A percentile compares a stretch with the other conserved stretches of the same genome.
Evolutionary conservation across 208 protist genomes (phyloP).

Genomic region (Trypanosoma platydactyli): DNA sequence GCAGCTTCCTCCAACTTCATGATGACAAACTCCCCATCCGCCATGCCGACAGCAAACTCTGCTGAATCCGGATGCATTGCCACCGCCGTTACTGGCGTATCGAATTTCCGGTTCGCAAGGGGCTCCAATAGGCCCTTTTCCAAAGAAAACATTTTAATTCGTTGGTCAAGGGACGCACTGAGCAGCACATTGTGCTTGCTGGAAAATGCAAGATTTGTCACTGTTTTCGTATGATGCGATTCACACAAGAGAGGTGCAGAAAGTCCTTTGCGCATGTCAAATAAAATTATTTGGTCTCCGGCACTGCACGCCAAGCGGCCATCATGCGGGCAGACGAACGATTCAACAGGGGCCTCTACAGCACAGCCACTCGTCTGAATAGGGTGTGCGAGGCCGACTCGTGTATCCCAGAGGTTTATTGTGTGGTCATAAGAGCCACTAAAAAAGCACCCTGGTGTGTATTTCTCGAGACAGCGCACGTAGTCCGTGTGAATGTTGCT

Average conservation of each 20-base stretch:
- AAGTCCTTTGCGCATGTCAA: conserved; percentile 75
- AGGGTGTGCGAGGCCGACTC: conserved; percentile 49
- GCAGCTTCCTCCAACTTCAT: conserved; percentile 49
- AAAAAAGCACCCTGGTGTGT: conserved; percentile 61
- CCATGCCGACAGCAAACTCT: conserved; percentile 71
- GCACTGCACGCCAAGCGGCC: conserved; percentile 46
- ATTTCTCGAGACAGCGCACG: conserved; percentile 67
- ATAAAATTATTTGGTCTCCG: conserved; percentile 62
- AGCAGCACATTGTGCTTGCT: conserved; percentile 60
- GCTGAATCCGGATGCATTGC: conserved; percentile 64
- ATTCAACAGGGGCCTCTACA: conserved; percentile 49
- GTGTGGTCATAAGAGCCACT: conserved; percentile 87
- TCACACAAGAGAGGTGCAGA: conserved; percentile 39
- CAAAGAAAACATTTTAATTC: conserved; percentile 82
- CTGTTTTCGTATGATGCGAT: conserved; percentile 82
- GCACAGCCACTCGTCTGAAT: conserved; percentile 41
- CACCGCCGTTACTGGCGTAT: conserved; percentile 55
- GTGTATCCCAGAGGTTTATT: conserved; percentile 81
- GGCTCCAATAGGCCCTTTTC: conserved; percentile 44
- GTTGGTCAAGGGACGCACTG: conserved; percentile 69
- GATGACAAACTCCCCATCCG: conserved; percentile 64
- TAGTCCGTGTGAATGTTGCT: conserved; percentile 79
- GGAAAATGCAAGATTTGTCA: conserved; percentile 68
- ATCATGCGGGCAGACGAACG: conserved; percentile 45
- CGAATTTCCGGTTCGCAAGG: conserved; percentile 66